Conservation (phyloP, 2,329 filamentous ascomycete genomes). For the Cordyceps cateniannulata region DNA sequence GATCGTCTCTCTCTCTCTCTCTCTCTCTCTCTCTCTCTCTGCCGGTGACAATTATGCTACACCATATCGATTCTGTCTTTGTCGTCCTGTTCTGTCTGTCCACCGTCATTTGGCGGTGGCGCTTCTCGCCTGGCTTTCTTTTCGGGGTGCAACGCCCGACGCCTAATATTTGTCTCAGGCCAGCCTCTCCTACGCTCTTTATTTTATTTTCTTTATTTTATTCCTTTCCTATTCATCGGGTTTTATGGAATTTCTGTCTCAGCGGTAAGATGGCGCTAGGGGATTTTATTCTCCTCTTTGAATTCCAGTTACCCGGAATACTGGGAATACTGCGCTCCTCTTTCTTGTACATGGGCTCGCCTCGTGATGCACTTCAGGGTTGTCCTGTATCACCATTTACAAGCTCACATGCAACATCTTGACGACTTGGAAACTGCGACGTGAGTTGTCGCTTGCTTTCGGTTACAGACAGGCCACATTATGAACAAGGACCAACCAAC, state of each 20-base stretch:
- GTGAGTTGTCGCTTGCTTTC: not conserved
- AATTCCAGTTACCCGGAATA: not conserved
- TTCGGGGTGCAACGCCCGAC: not conserved
- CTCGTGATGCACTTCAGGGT: not conserved
- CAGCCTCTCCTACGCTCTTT: not conserved
- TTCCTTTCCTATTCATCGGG: not conserved
- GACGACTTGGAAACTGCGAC: too few species aligned
- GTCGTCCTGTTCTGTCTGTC: too few species aligned
- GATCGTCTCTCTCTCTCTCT: not conserved
- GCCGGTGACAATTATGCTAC: not conserved
- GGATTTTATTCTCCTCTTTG: not conserved
- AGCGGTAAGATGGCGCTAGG: not conserved
- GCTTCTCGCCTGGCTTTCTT: not conserved
- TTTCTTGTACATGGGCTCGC: not conserved
- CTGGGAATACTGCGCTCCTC: not conserved
- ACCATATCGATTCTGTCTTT: not conserved
- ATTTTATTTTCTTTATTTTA: not conserved
- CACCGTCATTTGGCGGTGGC: too few species aligned
- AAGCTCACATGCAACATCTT: not conserved
- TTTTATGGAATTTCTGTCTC: not conserved
- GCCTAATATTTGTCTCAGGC: conserved; percentile 6
- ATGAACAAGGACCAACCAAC: too few species aligned
- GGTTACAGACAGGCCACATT: not conserved
- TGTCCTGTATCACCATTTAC: not conserved
- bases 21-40: not conserved